These are phyloP conservation scores for Plasmodium knowlesi DNA, from an alignment of 169 alveolate genomes.

Conservation along the genomic window DNA sequence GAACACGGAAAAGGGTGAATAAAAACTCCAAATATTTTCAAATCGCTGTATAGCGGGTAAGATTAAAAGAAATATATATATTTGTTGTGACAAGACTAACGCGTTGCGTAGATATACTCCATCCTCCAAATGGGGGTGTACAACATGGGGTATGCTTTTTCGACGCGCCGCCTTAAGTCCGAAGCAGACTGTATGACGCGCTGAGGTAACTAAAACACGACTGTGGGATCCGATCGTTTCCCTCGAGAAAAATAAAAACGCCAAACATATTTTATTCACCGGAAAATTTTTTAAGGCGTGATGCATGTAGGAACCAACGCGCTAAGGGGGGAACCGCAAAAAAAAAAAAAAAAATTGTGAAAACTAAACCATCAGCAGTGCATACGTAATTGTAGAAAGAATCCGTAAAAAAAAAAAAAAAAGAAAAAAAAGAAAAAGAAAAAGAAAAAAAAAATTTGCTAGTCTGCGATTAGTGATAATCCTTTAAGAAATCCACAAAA, in stretches of 20 bases:
- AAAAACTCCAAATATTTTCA: background rate
- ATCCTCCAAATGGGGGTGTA: background rate
- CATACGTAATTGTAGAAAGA: background rate
- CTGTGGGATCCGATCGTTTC: background rate
- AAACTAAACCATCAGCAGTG: background rate
- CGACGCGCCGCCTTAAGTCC: background rate
- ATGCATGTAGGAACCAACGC: background rate
- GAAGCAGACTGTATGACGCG: background rate
- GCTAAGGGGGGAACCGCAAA: background rate
- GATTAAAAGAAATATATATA: background rate
- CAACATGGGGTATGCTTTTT: background rate
- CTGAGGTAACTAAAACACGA: background rate
- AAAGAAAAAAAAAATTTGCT: too few relatives aligned
- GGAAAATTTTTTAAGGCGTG: background rate
- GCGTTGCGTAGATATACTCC: background rate
- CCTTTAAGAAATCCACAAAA: background rate
- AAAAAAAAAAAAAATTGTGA: background rate
- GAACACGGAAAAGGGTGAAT: background rate
- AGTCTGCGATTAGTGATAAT: background rate
- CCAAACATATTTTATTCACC: background rate
- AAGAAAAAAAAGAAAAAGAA: too few relatives aligned
- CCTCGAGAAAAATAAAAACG: background rate
- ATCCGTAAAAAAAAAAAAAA: background rate
- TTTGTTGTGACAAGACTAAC: background rate
- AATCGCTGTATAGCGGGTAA: background rate